Base-by-base conservation (phyloP, 177 flowering plant genomes). In the Telopea speciosissima region DNA sequence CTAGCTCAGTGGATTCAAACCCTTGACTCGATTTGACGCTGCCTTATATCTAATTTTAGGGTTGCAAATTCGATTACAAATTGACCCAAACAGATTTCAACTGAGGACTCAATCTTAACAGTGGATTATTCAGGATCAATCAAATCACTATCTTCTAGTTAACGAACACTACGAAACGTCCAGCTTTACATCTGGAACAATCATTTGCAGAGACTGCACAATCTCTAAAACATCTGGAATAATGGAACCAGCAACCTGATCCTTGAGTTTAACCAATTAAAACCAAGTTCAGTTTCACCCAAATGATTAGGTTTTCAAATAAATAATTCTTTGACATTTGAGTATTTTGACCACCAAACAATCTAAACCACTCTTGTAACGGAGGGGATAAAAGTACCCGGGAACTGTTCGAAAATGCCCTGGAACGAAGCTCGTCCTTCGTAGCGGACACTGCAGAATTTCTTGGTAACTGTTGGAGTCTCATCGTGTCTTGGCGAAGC, bases 351-450 rank as follows among this genome's bases (percentile, higher is more conserved):
- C 21, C n/a, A 21, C 21, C n/a, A n/a, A 17, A 11, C n/a, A 21
- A 54, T 16, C n/a, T 13, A 23, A 60, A 22, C 24, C 25, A 22
- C 62, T 22, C 25, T 60, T 44, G 16, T 40, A 17, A 61, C 36
- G 52, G 59, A 36, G 24, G 23, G 61, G n/a, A n/a, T 45, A 19
- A 19, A 49, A 42, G 8, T 68, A 78, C 80, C 77, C 61, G 72
- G 25, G 49, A 25, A 54, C 40, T 65, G 22, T 45, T 67, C 1
- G 65, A 33, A 60, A 65, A 45, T 14, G 65, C n/a, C 58, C 67
- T 71, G 16, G 67, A 59, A 31, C 33, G 77, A 24, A 78, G 59
- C 66, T 64, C 63, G 24, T 22, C 58, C 49, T 60, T 74, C 72
- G 72, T 68, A 8, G 61, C 49, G 24, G 42, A 42, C 31, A 23